Conservation (phyloP, 176 grass and related monocot genomes). For the Poa annua region DNA sequence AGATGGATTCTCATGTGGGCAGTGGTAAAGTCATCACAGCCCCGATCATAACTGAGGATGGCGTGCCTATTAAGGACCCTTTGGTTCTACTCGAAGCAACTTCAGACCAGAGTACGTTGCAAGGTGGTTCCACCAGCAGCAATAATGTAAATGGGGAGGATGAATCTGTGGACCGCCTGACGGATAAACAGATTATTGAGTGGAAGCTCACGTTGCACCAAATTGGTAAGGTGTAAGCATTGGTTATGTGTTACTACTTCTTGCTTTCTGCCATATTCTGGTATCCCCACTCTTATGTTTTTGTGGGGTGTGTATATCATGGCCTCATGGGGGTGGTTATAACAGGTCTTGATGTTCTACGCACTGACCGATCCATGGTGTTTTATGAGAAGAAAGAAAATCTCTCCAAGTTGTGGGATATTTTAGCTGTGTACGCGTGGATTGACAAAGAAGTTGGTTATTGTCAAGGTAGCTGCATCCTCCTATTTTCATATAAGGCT, state of each 20-base stretch:
- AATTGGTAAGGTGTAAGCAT: constrained; percentile 61
- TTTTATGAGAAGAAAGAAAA: constrained; percentile 99
- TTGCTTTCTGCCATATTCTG: background rate
- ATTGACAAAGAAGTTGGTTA: constrained; percentile 99
- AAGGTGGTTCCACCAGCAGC: constrained; percentile 29
- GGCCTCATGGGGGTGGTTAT: constrained; percentile 40
- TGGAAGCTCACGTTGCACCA: constrained; percentile 94
- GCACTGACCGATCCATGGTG: constrained; percentile 87
- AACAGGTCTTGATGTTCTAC: constrained; percentile 91
- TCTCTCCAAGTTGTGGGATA: constrained; percentile 94
- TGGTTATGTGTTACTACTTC: background rate
- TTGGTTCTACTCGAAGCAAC: constrained; percentile 83
- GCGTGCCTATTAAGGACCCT: constrained; percentile 72
- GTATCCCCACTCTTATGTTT: constrained; percentile 18
- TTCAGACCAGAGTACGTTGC: constrained; percentile 33
- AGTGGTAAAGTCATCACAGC: constrained; percentile 81
- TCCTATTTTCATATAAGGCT: constrained; percentile 16
- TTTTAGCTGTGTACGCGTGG: constrained; percentile 95
- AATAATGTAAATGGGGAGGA: constrained; percentile 21
- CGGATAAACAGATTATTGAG: constrained; percentile 69
- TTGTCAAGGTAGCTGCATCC: constrained; percentile 75
- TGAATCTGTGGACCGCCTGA: background rate
- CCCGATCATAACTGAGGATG: constrained; percentile 82
- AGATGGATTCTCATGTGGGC: constrained; percentile 81
- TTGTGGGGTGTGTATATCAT: background rate